phyloP scores from a whole-genome alignment of 164 flowering plant genomes.

The Vitis labrusca region DNA sequence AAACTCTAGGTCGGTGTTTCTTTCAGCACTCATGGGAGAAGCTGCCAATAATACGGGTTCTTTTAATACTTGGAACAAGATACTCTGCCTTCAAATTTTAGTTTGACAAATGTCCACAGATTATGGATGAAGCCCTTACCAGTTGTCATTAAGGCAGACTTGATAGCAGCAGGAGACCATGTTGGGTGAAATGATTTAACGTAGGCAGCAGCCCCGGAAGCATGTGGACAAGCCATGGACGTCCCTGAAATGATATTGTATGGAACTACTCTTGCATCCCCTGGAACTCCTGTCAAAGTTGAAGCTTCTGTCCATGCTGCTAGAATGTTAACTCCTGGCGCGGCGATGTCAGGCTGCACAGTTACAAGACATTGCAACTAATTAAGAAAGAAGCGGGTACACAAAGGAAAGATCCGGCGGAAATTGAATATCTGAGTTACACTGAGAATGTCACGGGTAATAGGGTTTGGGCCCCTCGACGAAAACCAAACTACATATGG shows the following conservation, averaged over 20 bases:
- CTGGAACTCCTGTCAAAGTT: not conserved
- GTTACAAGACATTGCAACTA: not conserved
- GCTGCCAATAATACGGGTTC: not conserved
- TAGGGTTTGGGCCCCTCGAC: constrained; percentile 16
- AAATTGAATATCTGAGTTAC: not conserved
- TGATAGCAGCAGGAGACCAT: too few species aligned
- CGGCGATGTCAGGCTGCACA: constrained; percentile 12
- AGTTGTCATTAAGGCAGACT: constrained; percentile 14
- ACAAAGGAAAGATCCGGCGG: not conserved
- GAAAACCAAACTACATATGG: constrained; percentile 16
- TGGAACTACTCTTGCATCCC: constrained; percentile 1
- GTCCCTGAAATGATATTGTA: too few species aligned
- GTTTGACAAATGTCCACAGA: not conserved
- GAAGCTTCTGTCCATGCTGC: constrained; percentile 9
- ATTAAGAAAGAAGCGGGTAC: not conserved
- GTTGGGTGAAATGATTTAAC: too few species aligned
- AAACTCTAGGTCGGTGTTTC: constrained; percentile 10
- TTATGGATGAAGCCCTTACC: not conserved
- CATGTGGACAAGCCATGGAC: too few species aligned
- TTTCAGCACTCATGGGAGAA: not conserved
- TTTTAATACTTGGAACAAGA: too few species aligned
- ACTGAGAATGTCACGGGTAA: constrained; percentile 15
- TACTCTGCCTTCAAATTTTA: too few species aligned
- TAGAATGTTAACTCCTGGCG: not conserved
- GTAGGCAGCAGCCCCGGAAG: too few species aligned